Conservation (phyloP, 257 asterid genomes). For the Jacaranda mimosifolia region DNA sequence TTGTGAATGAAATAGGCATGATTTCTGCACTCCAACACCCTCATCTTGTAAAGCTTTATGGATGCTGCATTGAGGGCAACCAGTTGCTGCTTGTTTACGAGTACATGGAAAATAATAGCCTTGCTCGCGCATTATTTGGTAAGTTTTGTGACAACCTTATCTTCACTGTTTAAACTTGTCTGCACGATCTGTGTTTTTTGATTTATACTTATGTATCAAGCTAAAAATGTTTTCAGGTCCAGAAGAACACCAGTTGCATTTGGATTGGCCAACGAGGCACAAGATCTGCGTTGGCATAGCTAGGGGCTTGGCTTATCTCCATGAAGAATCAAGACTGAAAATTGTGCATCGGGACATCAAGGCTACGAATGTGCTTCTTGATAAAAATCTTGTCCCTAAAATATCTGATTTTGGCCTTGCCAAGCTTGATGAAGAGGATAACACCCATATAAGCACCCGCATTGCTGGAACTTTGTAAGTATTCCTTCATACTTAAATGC, state of each 20-base stretch:
- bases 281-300: slow-evolving; percentile 65
- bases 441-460: slow-evolving; percentile 68
- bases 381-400: slow-evolving; percentile 51
- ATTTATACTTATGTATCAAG: slow-evolving; percentile 7
- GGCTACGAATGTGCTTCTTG: slow-evolving; percentile 68
- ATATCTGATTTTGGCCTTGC: slow-evolving; percentile 72
- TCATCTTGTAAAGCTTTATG: slow-evolving; percentile 65
- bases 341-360: slow-evolving; percentile 68
- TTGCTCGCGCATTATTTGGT: slow-evolving; percentile 69
- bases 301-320: slow-evolving; percentile 66
- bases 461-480: slow-evolving; percentile 69
- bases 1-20: slow-evolving; percentile 67
- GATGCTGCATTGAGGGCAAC: slow-evolving; percentile 68
- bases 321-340: slow-evolving; percentile 61
- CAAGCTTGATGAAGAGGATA: slow-evolving; percentile 63
- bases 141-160: slow-evolving; percentile 5
- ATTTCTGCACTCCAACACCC: slow-evolving; percentile 72
- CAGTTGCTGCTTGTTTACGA: slow-evolving; percentile 64
- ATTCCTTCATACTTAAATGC: background rate
- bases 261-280: slow-evolving; percentile 64
- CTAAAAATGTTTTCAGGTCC: slow-evolving; percentile 48
- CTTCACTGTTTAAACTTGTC: no score
- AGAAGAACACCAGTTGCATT: slow-evolving; percentile 46
- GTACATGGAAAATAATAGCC: slow-evolving; percentile 67
- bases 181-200: no score